Percentiles rank a stretch among this genome's conserved stretches.
These are phyloP conservation scores for Trichoderma lentiforme DNA, from an alignment of 2,329 filamentous ascomycete genomes.

Conservation along the genomic window DNA sequence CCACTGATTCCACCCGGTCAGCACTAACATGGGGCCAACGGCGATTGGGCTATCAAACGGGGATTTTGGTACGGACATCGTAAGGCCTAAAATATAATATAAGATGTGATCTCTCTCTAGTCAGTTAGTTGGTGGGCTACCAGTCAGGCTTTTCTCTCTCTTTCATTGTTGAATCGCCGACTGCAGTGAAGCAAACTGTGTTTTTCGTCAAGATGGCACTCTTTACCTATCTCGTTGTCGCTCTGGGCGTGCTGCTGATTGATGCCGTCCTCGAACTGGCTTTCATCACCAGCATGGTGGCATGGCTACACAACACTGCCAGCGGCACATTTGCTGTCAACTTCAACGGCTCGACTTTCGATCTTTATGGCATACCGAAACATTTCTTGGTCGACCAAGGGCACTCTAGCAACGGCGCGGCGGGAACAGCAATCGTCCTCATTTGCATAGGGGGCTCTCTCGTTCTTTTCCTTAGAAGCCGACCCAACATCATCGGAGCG, in stretches of 20 bases:
- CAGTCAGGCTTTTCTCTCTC: not conserved
- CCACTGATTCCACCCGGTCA: constrained; percentile 12
- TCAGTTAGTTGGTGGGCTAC: not conserved
- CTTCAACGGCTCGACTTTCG: constrained; percentile 15
- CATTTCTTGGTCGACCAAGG: constrained; percentile 29
- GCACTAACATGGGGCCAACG: not conserved
- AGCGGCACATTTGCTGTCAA: constrained; percentile 24
- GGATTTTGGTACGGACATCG: not conserved
- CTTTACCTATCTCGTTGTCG: constrained; percentile 20
- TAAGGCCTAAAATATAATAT: not conserved
- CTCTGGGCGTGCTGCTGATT: constrained; percentile 28
- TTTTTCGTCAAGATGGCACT: constrained; percentile 1
- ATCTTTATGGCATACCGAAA: constrained; percentile 24
- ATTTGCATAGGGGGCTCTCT: constrained; percentile 28
- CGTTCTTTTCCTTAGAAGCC: constrained; percentile 23
- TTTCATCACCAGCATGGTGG: constrained; percentile 28
- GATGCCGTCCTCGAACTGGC: constrained; percentile 28
- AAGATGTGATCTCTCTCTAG: not conserved
- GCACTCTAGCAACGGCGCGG: constrained; percentile 30
- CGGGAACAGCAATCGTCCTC: constrained; percentile 28
- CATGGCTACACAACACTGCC: constrained; percentile 27
- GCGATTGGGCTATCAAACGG: not conserved
- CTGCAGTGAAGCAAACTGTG: not conserved
- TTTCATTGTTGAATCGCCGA: not conserved
- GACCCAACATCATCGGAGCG: constrained; percentile 13